Evolutionary conservation across 2,329 filamentous ascomycete species (phyloP).

Genomic region (Aspergillus sp.): DNA sequence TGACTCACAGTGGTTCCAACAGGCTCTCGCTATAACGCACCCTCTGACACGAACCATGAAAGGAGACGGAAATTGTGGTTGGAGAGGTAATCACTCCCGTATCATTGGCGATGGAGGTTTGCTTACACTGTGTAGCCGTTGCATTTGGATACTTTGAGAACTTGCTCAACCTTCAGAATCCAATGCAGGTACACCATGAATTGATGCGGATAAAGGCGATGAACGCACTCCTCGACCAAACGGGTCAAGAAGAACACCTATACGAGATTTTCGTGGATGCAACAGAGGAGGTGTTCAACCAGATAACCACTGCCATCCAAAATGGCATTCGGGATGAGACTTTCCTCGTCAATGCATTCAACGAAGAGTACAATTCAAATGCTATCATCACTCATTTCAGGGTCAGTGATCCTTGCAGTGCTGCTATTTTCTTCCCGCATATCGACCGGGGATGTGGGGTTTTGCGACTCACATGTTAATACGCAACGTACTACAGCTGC

Average conservation of each 20-base stretch:
- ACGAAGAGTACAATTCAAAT: constrained; percentile 66
- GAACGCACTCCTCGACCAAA: constrained; percentile 67
- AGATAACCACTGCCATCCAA: constrained; percentile 61
- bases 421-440: neutral
- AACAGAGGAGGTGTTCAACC: constrained; percentile 67
- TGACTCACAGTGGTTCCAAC: constrained; percentile 19
- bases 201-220: constrained; percentile 70
- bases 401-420: constrained; percentile 43
- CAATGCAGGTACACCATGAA: constrained; percentile 68
- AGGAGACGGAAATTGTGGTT: constrained; percentile 95
- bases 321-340: constrained; percentile 57
- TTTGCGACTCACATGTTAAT: constrained; percentile 19
- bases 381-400: constrained; percentile 82
- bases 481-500: constrained; percentile 55
- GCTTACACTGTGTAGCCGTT: constrained; percentile 63
- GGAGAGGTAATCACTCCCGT: constrained; percentile 75
- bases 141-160: constrained; percentile 92
- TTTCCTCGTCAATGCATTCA: constrained; percentile 70
- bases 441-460: constrained; percentile 13
- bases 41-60: constrained; percentile 83
- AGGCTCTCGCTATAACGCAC: constrained; percentile 81
- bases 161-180: constrained; percentile 68
- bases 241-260: constrained; percentile 68
- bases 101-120: constrained; percentile 13
- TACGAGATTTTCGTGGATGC: constrained; percentile 84